Base-by-base conservation (phyloP, 768 basidiomycete genomes). In the Rhizopogon rudus region DNA sequence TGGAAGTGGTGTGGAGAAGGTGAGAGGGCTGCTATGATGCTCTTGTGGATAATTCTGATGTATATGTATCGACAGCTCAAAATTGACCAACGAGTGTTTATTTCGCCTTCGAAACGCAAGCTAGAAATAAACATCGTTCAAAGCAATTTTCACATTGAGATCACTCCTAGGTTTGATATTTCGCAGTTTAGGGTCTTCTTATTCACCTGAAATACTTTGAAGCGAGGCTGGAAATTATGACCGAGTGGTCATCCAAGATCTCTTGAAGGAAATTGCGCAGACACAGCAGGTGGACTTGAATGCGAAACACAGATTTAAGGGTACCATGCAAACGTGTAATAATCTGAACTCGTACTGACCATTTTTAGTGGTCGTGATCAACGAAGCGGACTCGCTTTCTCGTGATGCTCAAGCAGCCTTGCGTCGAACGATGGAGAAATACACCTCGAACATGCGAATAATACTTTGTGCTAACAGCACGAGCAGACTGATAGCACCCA, bases 381-480 rank as follows among this genome's bases (percentile, higher is more conserved):
- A 98, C 62, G 96, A 98, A 72, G 96, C 96, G 2, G 96, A 99
- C 69, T 87, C 91, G 0, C 80, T 99, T 41, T 86, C 92, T 10
- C 86, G 96, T 52, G 96, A 99, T 72, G 96, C 96, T 1, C 96
- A 99, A 75, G 94, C 96, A 0, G 96, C 96, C 7, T 81, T 99
- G 35, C 86, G 96, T 64, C 81, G 96, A 55, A 99, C 96, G 9
- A 99, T 98, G 96, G 96, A 99, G 68, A 98, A 98, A 72, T 98
- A 96, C 76, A 98, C 97, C 90, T 85, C 87, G 41, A 99, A 98
- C 69, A 82, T 99, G 83, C 85, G 96, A 29, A 87, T 99, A 64
- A 96, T 99, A 61, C 79, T 99, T 0, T 98, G 95, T 67, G 94
- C 95, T 20, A 95, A 94, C 70, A 93, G 91, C 66, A 98, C 96